Base-by-base conservation (phyloP, 2,329 filamentous ascomycete species). In the Pseudogymnoascus sp. region DNA sequence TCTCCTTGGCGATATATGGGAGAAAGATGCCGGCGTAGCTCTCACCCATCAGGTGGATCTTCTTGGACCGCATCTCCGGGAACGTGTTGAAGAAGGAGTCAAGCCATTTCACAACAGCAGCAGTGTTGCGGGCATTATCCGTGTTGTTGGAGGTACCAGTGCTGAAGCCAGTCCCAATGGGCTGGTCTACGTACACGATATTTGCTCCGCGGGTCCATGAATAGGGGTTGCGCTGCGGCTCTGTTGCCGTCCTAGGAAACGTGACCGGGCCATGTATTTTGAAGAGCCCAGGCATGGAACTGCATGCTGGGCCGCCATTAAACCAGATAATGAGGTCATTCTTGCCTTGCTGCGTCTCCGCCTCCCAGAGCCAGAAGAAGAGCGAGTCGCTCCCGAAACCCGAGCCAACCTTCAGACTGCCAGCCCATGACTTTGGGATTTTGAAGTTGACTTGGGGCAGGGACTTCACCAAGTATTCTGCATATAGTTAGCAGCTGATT, bases 101-200 rank as follows among this genome's bases (percentile, higher is more conserved):
- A 12, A 63, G 59, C 35, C 59, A 63, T 60, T 31, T 22, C 6
- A 37, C 59, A 35, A 61, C 38, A 28, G 59, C 19, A n/a, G 50
- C 53, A 8, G 22, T 43, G 26, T 37, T 60, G 19, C 33, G 12
- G 3, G 16, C 24, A 14, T 33, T 53, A 22, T 35, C 12, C 16
- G 37, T 26, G n/a, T 22, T 31, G n/a, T n/a, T 22, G 2, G 33
- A 24, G 31, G 12, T 22, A 3, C 71, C 71, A 50, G 67, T 66
- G 6, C 67, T 68, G 62, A 71, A 73, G 0, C 71, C 71, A 2
- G 70, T 72, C 6, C 71, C 71, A 1, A 72, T 65, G 4, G 71
- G 71, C 53, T 72, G 71, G 56, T 73, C 71, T 37, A 73, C 64
- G 68, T 70, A 72, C 4, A 73, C 67, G 7, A 72, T 65, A 60